Base-by-base conservation (phyloP, 306 rosid genomes). In the Fragaria vesca region DNA sequence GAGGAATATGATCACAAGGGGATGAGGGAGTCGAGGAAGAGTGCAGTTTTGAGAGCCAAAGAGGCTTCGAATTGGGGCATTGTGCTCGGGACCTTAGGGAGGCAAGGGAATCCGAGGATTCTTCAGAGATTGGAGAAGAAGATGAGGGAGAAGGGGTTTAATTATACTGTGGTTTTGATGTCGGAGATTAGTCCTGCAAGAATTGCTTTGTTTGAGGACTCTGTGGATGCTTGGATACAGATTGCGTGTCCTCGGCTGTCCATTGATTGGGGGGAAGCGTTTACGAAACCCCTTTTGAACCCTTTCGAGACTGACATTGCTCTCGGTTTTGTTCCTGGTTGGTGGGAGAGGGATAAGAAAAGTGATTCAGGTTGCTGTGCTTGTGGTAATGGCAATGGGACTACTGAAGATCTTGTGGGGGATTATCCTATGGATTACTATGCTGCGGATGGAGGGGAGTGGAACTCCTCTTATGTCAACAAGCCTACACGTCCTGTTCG, bases 181-280 rank as follows among this genome's bases (percentile, higher is more conserved):
- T 94, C 97, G 13, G 98, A 94, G 91, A 66, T 94, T 32, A 94
- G 95, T 79, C 98, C 98, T 7, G 51, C 5, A 13, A 89, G 97
- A 75, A 79, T 94, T 36, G 81, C 86, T 5, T 51, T 92, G 81
- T 94, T 92, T 69, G 97, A 86, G 81, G 97, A 92, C 72, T 85
- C 98, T 1, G 80, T 94, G 17, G 97, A 92, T 82, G 95, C 97
- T n/a, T 94, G 98, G 98, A 87, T 94, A 81, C 98, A 94, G 83
- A 88, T 94, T 76, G 98, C 98, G 36, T 92, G 97, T 73, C 97
- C 98, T 72, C 78, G 98, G 68, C 80, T 94, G 54, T 94, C 98
- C 10, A 94, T 94, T 60, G 97, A 94, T 50, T 94, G 98, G 98
- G 98, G 98, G 0, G 97, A 94, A 62, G 97, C 97, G 0, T 94